Base-by-base conservation (phyloP, 106 monocot species). In the Alisma plantagoaquatica region DNA sequence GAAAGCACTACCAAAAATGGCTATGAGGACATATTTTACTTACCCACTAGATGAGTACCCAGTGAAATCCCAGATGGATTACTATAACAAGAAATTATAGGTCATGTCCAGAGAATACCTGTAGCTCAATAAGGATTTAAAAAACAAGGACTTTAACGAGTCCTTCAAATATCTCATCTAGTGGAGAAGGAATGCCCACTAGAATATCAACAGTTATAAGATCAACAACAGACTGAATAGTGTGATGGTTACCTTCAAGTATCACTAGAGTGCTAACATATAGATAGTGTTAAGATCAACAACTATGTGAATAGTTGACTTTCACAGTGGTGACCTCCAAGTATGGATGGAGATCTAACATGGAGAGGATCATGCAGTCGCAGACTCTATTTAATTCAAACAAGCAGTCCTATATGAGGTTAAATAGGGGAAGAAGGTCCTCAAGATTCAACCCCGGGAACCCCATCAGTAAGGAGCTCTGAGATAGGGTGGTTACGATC, bases 361-460 rank as follows among this genome's bases (percentile, higher is more conserved):
- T 46, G 46, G 46, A 46, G 46, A 46, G 46, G 46, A 46, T 46
- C 46, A 46, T 46, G 46, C 46, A 46, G 18, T 46, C 46, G 1
- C 46, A 46, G 46, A 46, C 46, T 46, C 46, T 46, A 7, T 46
- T 20, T 12, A 20, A 46, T 1, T 15, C 46, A 0, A 46, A 17
- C 46, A 46, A 46, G 46, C 46, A 46, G n/a, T 15, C 46, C 7
- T 46, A 46, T 20, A 46, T 46, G 46, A 15, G 46, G n/a, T n/a
- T n/a, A n/a, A n/a, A n/a, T n/a, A n/a, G n/a, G 46, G 46, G 18
- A 46, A 46, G 46, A 46, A 20, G n/a, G 46, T 46, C 6, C 46
- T 46, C n/a, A 20, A 46, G 18, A 46, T 46, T n/a, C 46, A 46
- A 46, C 46, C 46, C 46, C 0, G 21, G 46, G 46, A 15, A 46